Percentiles rank a stretch among this genome's conserved stretches.
Evolutionary conservation across 2,329 filamentous ascomycete species (phyloP).

Genomic region (Aspergillus japonicus): DNA sequence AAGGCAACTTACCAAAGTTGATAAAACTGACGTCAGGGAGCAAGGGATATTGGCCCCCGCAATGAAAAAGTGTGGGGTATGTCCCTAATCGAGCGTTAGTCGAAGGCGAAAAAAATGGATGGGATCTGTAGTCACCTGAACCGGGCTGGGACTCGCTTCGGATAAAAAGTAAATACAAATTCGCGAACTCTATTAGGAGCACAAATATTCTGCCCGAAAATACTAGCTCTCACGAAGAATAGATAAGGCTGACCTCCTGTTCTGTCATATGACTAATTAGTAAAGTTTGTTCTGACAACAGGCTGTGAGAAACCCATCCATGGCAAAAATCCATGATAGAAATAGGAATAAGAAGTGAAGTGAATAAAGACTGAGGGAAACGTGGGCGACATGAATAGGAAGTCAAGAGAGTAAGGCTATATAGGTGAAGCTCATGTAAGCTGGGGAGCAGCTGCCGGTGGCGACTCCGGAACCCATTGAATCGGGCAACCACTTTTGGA

Average conservation of each 20-base stretch:
- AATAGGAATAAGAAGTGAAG: background rate
- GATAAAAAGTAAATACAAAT: background rate
- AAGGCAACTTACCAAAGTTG: background rate
- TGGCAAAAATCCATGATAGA: background rate
- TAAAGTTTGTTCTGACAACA: background rate
- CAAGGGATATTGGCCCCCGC: background rate
- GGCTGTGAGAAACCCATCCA: background rate
- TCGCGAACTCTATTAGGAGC: constrained; percentile 3
- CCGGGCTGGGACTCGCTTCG: background rate
- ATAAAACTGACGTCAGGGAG: background rate
- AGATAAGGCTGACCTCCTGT: constrained; percentile 5
- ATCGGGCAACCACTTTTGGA: background rate
- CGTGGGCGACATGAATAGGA: background rate
- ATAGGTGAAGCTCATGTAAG: constrained; percentile 1
- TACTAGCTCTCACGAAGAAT: background rate
- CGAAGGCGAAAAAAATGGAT: background rate
- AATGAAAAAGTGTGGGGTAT: background rate
- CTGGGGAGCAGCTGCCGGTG: constrained; percentile 6
- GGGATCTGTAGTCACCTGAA: constrained; percentile 1
- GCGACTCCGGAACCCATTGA: constrained; percentile 2
- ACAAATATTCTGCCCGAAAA: constrained; percentile 1
- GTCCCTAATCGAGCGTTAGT: constrained; percentile 1
- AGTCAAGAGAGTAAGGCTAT: background rate
- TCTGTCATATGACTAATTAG: constrained; percentile 10
- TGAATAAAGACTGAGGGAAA: background rate